Percentiles rank a stretch among this genome's conserved stretches.
These are phyloP conservation scores for Phaeodactylum tricornutum DNA, from an alignment of 108 stramenopile species.

Conservation along the genomic window DNA sequence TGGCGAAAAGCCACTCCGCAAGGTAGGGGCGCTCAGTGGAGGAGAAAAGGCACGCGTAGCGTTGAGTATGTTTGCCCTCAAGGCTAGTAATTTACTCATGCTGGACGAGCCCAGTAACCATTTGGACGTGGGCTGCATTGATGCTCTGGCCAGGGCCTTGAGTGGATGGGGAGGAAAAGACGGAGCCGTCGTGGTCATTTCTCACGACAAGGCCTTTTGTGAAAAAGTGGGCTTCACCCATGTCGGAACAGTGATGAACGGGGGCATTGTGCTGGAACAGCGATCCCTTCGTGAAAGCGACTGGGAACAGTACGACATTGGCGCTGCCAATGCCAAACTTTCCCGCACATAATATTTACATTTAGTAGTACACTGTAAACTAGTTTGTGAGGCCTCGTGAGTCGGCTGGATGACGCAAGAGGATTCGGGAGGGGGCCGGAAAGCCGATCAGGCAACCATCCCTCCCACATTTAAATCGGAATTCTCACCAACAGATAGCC, in stretches of 20 bases:
- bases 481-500: too few relatives aligned
- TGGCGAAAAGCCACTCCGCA: conserved; percentile 72
- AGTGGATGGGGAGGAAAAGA: conserved; percentile 59
- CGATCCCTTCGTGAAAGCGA: conserved; percentile 58
- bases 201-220: conserved; percentile 87
- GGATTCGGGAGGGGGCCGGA: too few relatives aligned
- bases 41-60: conserved; percentile 85
- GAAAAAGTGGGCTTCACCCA: conserved; percentile 81
- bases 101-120: conserved; percentile 65
- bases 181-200: conserved; percentile 83
- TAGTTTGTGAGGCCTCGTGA: too few relatives aligned
- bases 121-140: conserved; percentile 39
- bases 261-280: conserved; percentile 56
- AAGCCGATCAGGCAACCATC: too few relatives aligned
- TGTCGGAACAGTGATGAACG: conserved; percentile 72
- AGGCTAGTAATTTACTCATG: conserved; percentile 62
- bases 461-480: too few relatives aligned
- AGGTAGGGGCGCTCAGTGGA: conserved; percentile 42
- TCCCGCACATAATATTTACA: too few relatives aligned
- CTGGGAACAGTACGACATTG: conserved; percentile 64
- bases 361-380: too few relatives aligned
- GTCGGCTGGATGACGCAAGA: too few relatives aligned
- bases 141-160: conserved; percentile 69
- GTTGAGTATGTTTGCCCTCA: conserved; percentile 71
- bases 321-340: too few relatives aligned